phyloP scores from a whole-genome alignment of 2,329 filamentous ascomycete genomes.

The Penicillium digitatum region DNA sequence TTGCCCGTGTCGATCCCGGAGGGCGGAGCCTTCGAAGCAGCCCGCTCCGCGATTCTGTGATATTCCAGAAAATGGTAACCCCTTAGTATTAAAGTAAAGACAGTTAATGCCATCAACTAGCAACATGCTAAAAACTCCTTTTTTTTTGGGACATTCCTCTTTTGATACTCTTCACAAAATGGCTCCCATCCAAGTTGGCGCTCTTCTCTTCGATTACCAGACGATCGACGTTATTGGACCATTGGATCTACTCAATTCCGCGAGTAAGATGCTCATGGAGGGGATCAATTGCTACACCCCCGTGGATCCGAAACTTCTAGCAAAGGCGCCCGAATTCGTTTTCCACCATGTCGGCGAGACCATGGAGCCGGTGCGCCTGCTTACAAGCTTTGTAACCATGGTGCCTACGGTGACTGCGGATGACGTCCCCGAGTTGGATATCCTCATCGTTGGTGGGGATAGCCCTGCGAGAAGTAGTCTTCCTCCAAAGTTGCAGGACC shows the following conservation, averaged over 20 bases:
- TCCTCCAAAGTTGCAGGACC: not conserved
- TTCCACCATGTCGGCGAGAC: constrained; percentile 38
- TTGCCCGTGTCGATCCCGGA: not conserved
- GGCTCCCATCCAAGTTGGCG: constrained; percentile 26
- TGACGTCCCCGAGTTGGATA: not conserved
- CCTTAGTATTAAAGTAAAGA: not conserved
- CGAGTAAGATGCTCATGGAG: constrained; percentile 18
- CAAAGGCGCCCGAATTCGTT: constrained; percentile 27
- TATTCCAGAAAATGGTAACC: not conserved
- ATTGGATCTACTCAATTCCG: constrained; percentile 30
- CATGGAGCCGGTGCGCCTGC: constrained; percentile 25
- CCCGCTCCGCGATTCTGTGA: not conserved
- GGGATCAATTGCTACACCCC: constrained; percentile 9
- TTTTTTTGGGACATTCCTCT: not conserved
- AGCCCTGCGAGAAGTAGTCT: not conserved
- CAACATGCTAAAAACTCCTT: not conserved
- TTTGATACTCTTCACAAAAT: constrained; percentile 3
- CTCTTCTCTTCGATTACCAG: constrained; percentile 33
- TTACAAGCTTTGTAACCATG: constrained; percentile 22
- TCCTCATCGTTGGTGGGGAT: not conserved
- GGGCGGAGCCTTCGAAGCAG: not conserved
- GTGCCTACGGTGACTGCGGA: not conserved
- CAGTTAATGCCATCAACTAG: not conserved
- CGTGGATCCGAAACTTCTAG: constrained; percentile 18
- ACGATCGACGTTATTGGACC: constrained; percentile 34